phyloP scores from a whole-genome alignment of 805 yeast genomes.

The Kockiozyma suomiensis region DNA sequence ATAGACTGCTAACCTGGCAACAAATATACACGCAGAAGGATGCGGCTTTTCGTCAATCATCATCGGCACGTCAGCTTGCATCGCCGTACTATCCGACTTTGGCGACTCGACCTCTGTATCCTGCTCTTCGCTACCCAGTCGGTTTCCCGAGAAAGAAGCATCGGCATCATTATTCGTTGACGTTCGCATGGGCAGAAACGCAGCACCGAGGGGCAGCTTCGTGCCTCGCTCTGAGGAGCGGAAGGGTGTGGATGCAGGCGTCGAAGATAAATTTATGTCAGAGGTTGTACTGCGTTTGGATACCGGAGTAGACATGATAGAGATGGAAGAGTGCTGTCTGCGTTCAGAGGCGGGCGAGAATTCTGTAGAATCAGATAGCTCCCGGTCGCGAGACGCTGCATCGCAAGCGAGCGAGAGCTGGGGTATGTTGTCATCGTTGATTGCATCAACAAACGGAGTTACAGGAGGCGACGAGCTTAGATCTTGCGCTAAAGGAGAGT shows the following conservation, averaged over 20 bases:
- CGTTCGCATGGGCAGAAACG: background rate
- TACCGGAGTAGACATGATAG: slow-evolving; percentile 23
- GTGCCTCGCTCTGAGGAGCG: slow-evolving; percentile 11
- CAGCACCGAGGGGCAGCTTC: background rate
- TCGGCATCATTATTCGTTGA: background rate
- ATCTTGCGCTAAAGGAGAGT: background rate
- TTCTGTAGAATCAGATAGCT: background rate
- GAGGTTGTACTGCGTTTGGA: slow-evolving; percentile 22
- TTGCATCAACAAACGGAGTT: background rate
- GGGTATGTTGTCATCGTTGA: background rate
- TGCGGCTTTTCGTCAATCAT: slow-evolving; percentile 20
- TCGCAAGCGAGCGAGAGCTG: background rate
- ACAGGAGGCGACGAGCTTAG: slow-evolving; percentile 19
- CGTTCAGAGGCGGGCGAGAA: background rate
- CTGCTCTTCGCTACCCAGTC: background rate
- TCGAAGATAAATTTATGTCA: slow-evolving; percentile 9
- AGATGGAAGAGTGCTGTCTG: slow-evolving; percentile 1
- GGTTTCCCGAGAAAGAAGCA: background rate
- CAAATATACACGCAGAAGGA: slow-evolving; percentile 34
- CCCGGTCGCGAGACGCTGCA: background rate
- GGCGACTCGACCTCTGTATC: slow-evolving; percentile 1
- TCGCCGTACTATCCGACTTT: slow-evolving; percentile 1
- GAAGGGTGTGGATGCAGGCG: slow-evolving; percentile 30
- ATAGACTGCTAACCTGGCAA: slow-evolving; percentile 24
- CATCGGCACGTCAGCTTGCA: slow-evolving; percentile 1